These are phyloP conservation scores for Yamadazyma dushanensis DNA, from an alignment of 1,139 yeast species.

Conservation along the genomic window DNA sequence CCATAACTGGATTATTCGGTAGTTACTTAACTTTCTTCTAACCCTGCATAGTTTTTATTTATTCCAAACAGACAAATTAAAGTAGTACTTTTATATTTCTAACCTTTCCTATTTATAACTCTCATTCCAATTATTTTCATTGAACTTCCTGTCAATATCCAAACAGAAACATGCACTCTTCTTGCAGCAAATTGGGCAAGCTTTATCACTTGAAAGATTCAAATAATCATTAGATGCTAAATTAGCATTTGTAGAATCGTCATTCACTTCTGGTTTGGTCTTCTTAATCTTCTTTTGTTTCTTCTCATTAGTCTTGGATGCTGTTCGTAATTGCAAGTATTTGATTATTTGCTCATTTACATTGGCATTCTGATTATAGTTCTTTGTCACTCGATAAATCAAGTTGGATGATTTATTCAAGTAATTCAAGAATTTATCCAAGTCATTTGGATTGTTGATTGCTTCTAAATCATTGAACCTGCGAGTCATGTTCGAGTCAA, in stretches of 20 bases:
- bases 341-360: conserved; percentile 38
- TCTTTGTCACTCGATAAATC: conserved; percentile 43
- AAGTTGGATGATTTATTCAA: conserved; percentile 40
- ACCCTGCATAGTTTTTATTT: conserved; percentile 11
- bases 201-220: conserved; percentile 9
- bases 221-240: conserved; percentile 6
- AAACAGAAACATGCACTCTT: conserved; percentile 13
- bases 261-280: conserved; percentile 2
- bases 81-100: no score
- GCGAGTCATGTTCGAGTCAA: conserved; percentile 1
- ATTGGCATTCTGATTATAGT: conserved; percentile 15
- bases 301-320: conserved; percentile 7
- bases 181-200: conserved; percentile 12
- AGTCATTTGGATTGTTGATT: conserved; percentile 42
- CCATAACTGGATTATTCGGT: conserved; percentile 65
- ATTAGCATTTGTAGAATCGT: not conserved
- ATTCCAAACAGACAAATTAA: no score
- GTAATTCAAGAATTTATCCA: conserved; percentile 44
- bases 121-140: conserved; percentile 7
- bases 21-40: conserved; percentile 51
- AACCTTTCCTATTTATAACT: conserved; percentile 1
- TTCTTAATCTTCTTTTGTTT: conserved; percentile 6
- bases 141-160: conserved; percentile 11
- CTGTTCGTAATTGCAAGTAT: conserved; percentile 24
- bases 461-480: conserved; percentile 36